phyloP scores from a whole-genome alignment of 2,329 filamentous ascomycete species.

The Aureobasidium sp. region DNA sequence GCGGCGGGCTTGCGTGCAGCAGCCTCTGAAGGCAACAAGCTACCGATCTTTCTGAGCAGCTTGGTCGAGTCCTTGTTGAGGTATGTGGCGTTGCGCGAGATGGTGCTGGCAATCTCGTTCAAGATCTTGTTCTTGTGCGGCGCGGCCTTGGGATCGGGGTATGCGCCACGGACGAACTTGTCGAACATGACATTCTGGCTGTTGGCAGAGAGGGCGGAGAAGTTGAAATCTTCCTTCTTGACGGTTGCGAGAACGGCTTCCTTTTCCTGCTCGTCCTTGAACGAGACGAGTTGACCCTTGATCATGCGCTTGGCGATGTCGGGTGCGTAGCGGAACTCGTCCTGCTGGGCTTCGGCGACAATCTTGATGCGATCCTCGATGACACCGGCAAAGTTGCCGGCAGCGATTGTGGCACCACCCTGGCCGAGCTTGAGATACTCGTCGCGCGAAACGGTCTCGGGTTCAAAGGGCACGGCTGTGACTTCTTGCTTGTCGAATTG shows the following conservation, averaged over 20 bases:
- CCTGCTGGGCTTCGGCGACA: constrained; percentile 16
- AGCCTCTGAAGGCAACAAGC: constrained; percentile 10
- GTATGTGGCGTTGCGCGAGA: constrained; percentile 21
- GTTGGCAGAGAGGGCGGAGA: constrained; percentile 13
- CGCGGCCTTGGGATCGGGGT: constrained; percentile 16
- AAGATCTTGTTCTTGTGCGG: constrained; percentile 18
- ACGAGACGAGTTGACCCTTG: constrained; percentile 16
- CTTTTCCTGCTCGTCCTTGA: constrained; percentile 17
- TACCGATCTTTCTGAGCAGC: constrained; percentile 25
- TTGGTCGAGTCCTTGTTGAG: constrained; percentile 21
- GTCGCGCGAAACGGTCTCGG: constrained; percentile 9
- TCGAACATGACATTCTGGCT: constrained; percentile 17
- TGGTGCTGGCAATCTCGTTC: constrained; percentile 18
- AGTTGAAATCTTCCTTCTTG: constrained; percentile 13
- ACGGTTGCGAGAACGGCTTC: constrained; percentile 13
- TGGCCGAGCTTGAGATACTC: constrained; percentile 17
- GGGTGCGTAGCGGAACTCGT: constrained; percentile 15
- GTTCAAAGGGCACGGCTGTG: constrained; percentile 14
- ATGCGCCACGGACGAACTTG: constrained; percentile 21
- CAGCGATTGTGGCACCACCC: constrained; percentile 20
- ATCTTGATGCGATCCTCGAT: constrained; percentile 20
- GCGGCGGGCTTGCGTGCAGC: constrained; percentile 9
- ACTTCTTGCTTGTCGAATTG: constrained; percentile 16
- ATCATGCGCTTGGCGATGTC: constrained; percentile 19
- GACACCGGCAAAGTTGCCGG: constrained; percentile 20